Evolutionary conservation across 2,329 filamentous ascomycete species (phyloP), one percentile per base, ranked within the genome.

Genomic region (Neocucurbitaria cava): DNA sequence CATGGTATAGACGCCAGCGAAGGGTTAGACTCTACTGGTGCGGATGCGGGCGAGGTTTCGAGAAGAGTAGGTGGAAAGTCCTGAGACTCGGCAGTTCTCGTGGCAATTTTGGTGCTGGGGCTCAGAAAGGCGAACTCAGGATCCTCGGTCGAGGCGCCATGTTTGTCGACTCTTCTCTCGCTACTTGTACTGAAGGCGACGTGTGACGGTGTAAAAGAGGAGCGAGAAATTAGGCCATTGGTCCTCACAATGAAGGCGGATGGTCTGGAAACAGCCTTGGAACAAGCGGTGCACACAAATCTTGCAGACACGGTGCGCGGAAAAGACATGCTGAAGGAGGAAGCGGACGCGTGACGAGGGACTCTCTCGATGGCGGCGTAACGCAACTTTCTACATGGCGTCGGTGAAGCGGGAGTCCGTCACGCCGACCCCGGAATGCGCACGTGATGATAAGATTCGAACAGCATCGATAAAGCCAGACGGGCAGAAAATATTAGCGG

Each of bases 1-100:
- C 95, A 98, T 5, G 91, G 91, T 7, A 87, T 75, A 48, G 71
- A 58, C 28, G 56, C 47, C 15, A n/a, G n/a, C n/a, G 61, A 42
- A 23, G 58, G 40, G 26, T 49, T 21, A 33, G 56, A 46, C 17
- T 49, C 33, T 42, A 40, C 39, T 38, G 42, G 52, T 20, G 56
- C 26, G 28, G 58, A 24, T 21, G 56, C 48, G 38, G 45, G 47
- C 9, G 28, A 20, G 18, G 49, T 28, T 5, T 53, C 18, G 26
- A 38, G 1, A 26, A 46, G 23, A n/a, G 40, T 28, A 13, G 49
- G 17, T 8, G 43, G 10, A 44, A 23, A 18, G 30, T 48, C 15
- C 5, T 59, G 26, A 24, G 50, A 41, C 39, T 35, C 43, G 5
- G 24, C 3, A 26, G 40, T 28, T 15, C 21, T 40, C 7, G 23